phyloP scores from a whole-genome alignment of 495 filamentous ascomycete genomes.

The Letharia columbiana region DNA sequence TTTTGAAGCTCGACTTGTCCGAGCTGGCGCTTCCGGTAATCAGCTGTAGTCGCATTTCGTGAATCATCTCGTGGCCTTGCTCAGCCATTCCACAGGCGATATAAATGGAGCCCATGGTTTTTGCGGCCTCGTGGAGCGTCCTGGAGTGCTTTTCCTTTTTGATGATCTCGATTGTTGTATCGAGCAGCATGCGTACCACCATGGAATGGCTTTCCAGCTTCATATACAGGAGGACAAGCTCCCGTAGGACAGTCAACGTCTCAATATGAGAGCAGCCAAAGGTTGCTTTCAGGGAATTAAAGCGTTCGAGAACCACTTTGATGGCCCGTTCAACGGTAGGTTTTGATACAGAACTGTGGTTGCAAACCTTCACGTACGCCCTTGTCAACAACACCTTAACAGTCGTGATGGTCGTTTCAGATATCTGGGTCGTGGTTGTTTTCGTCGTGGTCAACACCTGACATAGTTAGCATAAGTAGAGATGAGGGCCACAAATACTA shows the following conservation, averaged over 20 bases:
- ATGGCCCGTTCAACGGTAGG: constrained; percentile 44
- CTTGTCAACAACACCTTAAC: constrained; percentile 52
- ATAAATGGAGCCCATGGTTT: constrained; percentile 48
- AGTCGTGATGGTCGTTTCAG: constrained; percentile 40
- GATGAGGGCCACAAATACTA: constrained; percentile 21
- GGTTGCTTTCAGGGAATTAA: constrained; percentile 40
- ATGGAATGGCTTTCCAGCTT: constrained; percentile 36
- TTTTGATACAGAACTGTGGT: constrained; percentile 34
- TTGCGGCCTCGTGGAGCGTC: constrained; percentile 42
- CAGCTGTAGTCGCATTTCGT: constrained; percentile 48
- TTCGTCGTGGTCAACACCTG: constrained; percentile 33
- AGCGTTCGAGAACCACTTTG: constrained; percentile 44
- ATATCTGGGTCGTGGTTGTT: constrained; percentile 33
- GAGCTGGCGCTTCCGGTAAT: constrained; percentile 37
- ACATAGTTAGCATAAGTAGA: constrained; percentile 12
- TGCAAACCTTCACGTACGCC: constrained; percentile 43
- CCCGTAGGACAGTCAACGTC: constrained; percentile 46
- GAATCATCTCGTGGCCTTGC: constrained; percentile 45
- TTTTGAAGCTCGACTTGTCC: constrained; percentile 31
- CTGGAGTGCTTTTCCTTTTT: constrained; percentile 42
- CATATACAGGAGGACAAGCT: constrained; percentile 45
- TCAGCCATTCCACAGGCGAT: constrained; percentile 43
- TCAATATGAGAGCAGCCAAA: constrained; percentile 47
- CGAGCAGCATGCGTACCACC: constrained; percentile 40
- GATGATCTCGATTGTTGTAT: constrained; percentile 44